Evolutionary conservation across 345 rosid species (phyloP), one percentile per base, ranked within the genome.

Genomic region (Cochlearia excelsa): DNA sequence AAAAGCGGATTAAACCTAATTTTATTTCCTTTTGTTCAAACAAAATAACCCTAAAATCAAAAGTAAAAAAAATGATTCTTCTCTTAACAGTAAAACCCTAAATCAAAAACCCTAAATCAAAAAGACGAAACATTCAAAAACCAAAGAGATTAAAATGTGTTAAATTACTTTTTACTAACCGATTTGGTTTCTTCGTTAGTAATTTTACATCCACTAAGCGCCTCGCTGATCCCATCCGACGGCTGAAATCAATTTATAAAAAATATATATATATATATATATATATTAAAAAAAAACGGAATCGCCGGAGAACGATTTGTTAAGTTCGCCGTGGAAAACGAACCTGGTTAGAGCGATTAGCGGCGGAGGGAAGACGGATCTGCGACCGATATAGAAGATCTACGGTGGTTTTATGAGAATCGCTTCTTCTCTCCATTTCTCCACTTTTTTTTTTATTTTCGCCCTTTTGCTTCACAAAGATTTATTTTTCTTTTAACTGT

Each of bases 341-440:
- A 7, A 64, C 79, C 78, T 70, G 78, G 61, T 67, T 69, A 47
- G 75, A 67, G 39, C 69, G 78, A 57, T 26, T 54, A 72, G 77
- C 63, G 59, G 68, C 46, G 54, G 74, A 59, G 71, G 82, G 75
- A 26, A 64, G 81, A 42, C 81, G 81, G 54, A 65, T 68, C 74
- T 89, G 88, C 4, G 87, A 61, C 97, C 94, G 89, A 16, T 89
- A 72, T 49, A 89, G 92, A 45, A 93, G 90, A 84, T 89, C 95
- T 74, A 90, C 82, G 46, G 95, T 89, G 51, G 88, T 16, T 16
- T 16, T 16, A 16, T 16, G 23, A 16, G 23, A 16, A 16, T 16
- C 23, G 23, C 23, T 16, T 16, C 23, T 16, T 16, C 23, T 16
- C 23, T 16, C 23, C 23, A 16, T 16, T 16, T 16, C 23, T 16